Evolutionary conservation across 495 filamentous ascomycete species (phyloP), one percentile per base, ranked within the genome.

Genomic region (Aspergillus saccharolyticus): DNA sequence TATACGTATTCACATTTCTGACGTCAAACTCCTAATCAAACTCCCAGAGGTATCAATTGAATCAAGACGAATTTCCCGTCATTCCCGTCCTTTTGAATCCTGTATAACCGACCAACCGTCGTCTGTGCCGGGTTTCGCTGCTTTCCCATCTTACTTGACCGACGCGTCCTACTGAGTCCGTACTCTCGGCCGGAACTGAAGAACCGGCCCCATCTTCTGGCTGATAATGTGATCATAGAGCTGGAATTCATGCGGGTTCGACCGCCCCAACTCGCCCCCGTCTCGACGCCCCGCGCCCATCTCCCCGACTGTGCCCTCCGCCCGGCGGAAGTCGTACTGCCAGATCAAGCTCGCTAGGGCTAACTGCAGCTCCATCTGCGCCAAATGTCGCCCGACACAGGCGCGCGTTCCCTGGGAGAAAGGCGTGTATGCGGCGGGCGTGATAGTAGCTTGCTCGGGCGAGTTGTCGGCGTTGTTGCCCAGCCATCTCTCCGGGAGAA

Each of bases 401-500:
- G 20, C 53, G n/a, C 53, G 22, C 14, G 44, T 9, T 15, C 53
- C 53, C 19, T 46, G 42, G 16, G 42, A 50, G 47, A 50, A 50
- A 8, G 47, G 47, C 9, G 47, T 28, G 24, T 50, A 50, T 18
- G 47, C 47, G 22, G 47, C 47, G 0, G 42, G 12, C 21, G 42
- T 54, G 53, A 18, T 6, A 5, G 6, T 39, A 5, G 33, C 33
- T 15, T 39, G 33, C 33, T 50, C 47, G 22, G 18, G 46, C 9
- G 6, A 3, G 1, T 50, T 16, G 12, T 50, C 47, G 14, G 6
- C 33, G 33, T 39, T 15, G 33, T 21, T 24, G 0, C 20, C 9
- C 3, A 54, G 39, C 52, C 52, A 54, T 14, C 83, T 76, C 70
- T 84, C 77, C 0, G 83, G 82, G 12, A 61, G 55, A 52, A 73